Evolutionary conservation across 345 rosid species (phyloP), one percentile per base, ranked within the genome.

Genomic region (Salix arbutifolia): DNA sequence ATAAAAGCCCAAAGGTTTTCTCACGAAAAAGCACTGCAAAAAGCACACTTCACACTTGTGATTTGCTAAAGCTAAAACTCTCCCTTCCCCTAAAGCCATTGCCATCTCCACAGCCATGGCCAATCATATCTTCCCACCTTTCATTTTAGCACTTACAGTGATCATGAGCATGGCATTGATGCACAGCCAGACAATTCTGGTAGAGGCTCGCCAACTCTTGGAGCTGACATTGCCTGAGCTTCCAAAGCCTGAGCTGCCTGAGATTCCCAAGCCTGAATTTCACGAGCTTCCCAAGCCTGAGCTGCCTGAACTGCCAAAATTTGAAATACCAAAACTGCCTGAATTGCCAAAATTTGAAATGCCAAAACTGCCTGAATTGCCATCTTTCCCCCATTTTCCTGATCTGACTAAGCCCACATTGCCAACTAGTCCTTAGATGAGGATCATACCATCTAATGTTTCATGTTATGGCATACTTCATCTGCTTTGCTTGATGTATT

Each of bases 351-450:
- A 19, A 26, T 25, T 71, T 0, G 33, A 31, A 31, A 31, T 31
- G 4, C 33, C 33, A 31, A 31, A 31, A 31, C 33, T 31, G 33
- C 33, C 33, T 31, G 33, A 31, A 40, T 16, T 73, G 7, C 84
- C 83, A 10, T 8, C 69, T 67, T 25, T 79, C 35, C 76, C 85
- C 14, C 50, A 71, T 31, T 31, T 31, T 31, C 33, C 33, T 31
- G 33, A 31, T 31, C 33, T 31, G 33, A 31, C 33, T 31, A 31
- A 31, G 33, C 33, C 33, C 33, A 31, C 33, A 31, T 2, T 1
- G 33, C 33, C 33, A 31, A 4, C 75, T 35, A 18, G 40, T 52
- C 77, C 82, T 72, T 75, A 26, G 61, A 67, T 65, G 62, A 21
- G 7, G 1, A 19, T 17, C n/a, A 50, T 50, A 50, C 56, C 56